Percentiles rank a stretch among this genome's conserved stretches.
Evolutionary conservation across 2,329 filamentous ascomycete genomes (phyloP).

Genomic region (Aspergillus candidus): DNA sequence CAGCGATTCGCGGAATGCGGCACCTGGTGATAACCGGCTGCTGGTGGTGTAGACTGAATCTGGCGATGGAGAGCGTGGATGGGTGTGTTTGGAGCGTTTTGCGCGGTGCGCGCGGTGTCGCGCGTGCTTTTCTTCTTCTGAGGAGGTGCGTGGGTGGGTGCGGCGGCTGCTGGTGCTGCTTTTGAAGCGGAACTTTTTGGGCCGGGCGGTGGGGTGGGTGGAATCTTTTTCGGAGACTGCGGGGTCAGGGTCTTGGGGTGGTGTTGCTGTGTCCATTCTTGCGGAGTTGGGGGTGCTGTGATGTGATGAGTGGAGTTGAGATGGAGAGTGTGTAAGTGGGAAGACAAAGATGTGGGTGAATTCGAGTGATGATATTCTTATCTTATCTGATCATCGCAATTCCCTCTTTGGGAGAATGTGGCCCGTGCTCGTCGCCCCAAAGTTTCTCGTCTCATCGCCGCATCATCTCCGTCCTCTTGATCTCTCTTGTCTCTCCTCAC

Average conservation of each 20-base stretch:
- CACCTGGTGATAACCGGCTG: constrained; percentile 54
- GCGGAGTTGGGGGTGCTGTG: too few species aligned
- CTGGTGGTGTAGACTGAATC: too few species aligned
- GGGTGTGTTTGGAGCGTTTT: too few species aligned
- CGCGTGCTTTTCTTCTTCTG: too few species aligned
- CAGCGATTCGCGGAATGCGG: constrained; percentile 84
- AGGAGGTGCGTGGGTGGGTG: too few species aligned
- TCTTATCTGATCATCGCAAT: constrained; percentile 6
- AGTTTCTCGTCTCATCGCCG: background rate
- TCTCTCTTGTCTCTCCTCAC: background rate
- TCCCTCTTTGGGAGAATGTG: background rate
- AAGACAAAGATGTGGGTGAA: background rate
- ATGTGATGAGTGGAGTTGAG: background rate
- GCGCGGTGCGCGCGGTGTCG: too few species aligned
- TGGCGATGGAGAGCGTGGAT: too few species aligned
- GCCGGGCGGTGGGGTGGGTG: too few species aligned
- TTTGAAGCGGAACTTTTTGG: constrained; percentile 27
- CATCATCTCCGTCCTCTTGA: background rate
- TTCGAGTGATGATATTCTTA: background rate
- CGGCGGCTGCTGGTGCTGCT: too few species aligned
- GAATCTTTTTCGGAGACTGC: constrained; percentile 6
- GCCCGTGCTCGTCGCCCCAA: background rate
- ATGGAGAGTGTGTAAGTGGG: too few species aligned
- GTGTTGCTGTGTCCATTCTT: background rate
- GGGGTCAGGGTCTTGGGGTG: background rate